Evolutionary conservation across 2,329 filamentous ascomycete species (phyloP), one percentile per base, ranked within the genome.

Genomic region (Paecilomyces fulvus): DNA sequence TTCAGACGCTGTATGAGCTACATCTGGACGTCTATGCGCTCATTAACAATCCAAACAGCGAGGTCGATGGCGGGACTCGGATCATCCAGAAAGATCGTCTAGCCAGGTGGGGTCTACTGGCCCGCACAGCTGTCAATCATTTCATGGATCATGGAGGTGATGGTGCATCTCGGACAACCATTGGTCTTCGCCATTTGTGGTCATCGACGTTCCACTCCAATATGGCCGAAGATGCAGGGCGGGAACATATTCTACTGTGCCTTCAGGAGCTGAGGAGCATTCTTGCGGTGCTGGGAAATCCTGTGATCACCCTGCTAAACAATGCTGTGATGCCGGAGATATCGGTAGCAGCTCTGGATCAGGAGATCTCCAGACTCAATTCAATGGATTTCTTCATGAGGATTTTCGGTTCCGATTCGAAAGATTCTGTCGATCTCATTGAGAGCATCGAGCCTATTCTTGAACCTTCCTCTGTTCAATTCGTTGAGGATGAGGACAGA

Each of bases 361-460:
- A 90, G 55, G 92, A 99, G 68, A 87, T 96, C 25, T 92, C 90
- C 11, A 91, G 92, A 65, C 80, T 97, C 31, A 96, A 90, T 12
- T 97, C 92, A 0, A 94, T 95, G 83, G 92, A 96, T 67, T 97
- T 97, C 70, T 97, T 99, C 72, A 80, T 91, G 53, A 89, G 86
- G 37, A 83, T 99, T 0, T 97, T 97, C 68, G 88, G 89, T 58
- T 86, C 91, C 37, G 88, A 94, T 56, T 83, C 86, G 57, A 85
- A 87, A 51, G 87, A 96, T 63, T 89, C 92, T 0, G 82, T 92
- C 11, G 82, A 86, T 4, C 84, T 96, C 20, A 96, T 99, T 57
- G 91, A 96, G 66, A 94, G 86, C 28, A 77, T 99, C 33, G 94
- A 99, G 66, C 94, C 94, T 3, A 88, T 99, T 9, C 78, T 99